These are phyloP conservation scores for Torulaspora microellipsoides DNA, from an alignment of 805 yeast species.

Conservation along the genomic window DNA sequence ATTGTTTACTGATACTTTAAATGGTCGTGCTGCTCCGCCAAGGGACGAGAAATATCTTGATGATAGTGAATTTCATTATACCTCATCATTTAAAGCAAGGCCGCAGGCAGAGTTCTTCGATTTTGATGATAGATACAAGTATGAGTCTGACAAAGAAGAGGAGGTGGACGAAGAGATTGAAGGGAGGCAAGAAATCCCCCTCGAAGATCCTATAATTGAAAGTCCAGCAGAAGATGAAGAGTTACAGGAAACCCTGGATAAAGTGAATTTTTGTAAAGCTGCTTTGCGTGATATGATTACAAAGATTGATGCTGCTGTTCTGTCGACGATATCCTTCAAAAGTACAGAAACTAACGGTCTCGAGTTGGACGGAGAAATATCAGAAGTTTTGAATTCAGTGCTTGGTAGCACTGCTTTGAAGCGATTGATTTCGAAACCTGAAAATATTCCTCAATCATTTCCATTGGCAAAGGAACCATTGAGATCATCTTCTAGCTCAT, in stretches of 20 bases:
- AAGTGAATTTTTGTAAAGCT: conserved; percentile 15
- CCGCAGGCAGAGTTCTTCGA: conserved; percentile 29
- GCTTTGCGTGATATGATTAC: conserved; percentile 16
- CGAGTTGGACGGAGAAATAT: conserved; percentile 6
- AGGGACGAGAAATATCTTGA: conserved; percentile 10
- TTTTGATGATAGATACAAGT: conserved; percentile 19
- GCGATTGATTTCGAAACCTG: too few relatives aligned
- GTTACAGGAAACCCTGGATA: conserved; percentile 8
- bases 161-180: neutral
- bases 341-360: conserved; percentile 4
- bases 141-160: conserved; percentile 6
- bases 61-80: conserved; percentile 17
- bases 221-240: conserved; percentile 2
- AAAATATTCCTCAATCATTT: too few relatives aligned
- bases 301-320: conserved; percentile 16
- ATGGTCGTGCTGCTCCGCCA: conserved; percentile 2
- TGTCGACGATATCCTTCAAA: conserved; percentile 2
- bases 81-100: conserved; percentile 22
- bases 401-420: too few relatives aligned
- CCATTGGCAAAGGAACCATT: too few relatives aligned
- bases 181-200: neutral
- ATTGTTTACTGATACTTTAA: neutral
- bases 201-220: neutral
- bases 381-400: neutral
- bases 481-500: too few relatives aligned